Conservation (phyloP, 2,329 filamentous ascomycete genomes). For the Aspergillus sp. region DNA sequence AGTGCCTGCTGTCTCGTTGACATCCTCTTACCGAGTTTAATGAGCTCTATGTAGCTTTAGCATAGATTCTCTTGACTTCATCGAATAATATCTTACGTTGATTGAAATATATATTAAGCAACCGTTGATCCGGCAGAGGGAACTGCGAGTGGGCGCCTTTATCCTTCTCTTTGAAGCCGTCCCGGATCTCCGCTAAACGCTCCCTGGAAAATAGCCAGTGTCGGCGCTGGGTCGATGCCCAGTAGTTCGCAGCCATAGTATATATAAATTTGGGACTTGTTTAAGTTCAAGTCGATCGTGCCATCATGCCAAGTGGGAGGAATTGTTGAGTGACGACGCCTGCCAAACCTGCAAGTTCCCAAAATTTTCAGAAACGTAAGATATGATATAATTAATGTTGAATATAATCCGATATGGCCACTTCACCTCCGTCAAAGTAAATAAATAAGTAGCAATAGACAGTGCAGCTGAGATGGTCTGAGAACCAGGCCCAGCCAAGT, state of each 20-base stretch:
- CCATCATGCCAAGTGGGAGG: constrained; percentile 7
- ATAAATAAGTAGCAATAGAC: neutral
- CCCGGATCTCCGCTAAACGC: constrained; percentile 72
- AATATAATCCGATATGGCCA: neutral
- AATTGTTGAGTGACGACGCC: neutral
- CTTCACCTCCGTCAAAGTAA: neutral
- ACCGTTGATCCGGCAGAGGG: constrained; percentile 75
- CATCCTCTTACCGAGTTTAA: constrained; percentile 80
- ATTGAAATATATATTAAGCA: constrained; percentile 89
- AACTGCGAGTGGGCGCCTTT: constrained; percentile 72
- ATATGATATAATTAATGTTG: neutral
- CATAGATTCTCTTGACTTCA: neutral
- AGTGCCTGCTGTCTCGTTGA: constrained; percentile 85
- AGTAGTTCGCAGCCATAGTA: constrained; percentile 90
- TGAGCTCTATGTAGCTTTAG: constrained; percentile 60
- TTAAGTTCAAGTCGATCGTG: constrained; percentile 6
- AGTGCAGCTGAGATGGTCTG: neutral
- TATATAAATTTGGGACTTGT: neutral
- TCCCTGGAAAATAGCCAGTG: constrained; percentile 89
- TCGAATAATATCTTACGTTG: constrained; percentile 61
- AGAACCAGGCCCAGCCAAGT: neutral
- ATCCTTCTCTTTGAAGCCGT: constrained; percentile 75
- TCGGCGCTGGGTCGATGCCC: constrained; percentile 87
- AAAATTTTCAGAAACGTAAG: neutral
- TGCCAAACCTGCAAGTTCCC: neutral